phyloP scores from a whole-genome alignment of 1,284 basidiomycete species.

The Coriolopsis trogii region DNA sequence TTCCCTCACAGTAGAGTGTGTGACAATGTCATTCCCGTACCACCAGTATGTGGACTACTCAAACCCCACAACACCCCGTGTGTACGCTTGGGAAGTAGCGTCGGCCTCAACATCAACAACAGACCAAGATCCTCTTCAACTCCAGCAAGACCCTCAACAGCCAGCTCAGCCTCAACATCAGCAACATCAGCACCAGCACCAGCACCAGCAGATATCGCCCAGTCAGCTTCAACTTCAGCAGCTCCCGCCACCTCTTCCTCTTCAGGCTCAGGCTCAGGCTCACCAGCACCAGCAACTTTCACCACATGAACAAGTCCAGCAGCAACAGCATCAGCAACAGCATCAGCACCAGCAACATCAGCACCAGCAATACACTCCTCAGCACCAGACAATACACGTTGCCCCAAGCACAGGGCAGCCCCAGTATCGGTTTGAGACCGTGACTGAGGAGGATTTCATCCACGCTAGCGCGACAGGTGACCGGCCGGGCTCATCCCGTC shows the following conservation, averaged over 20 bases:
- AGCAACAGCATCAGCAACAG: slow-evolving; percentile 9
- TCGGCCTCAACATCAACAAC: slow-evolving; percentile 15
- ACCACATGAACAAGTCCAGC: slow-evolving; percentile 2
- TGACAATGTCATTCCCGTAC: slow-evolving; percentile 30
- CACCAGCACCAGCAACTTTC: slow-evolving; percentile 9
- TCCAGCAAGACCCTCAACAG: slow-evolving; percentile 16
- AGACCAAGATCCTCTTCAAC: slow-evolving; percentile 25
- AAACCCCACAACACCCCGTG: slow-evolving; percentile 27
- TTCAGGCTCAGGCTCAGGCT: too few relatives aligned
- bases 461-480: slow-evolving; percentile 18
- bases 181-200: slow-evolving; percentile 15
- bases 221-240: slow-evolving; percentile 7
- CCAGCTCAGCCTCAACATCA: slow-evolving; percentile 15
- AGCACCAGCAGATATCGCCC: slow-evolving; percentile 18
- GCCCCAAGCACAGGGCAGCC: slow-evolving; percentile 18
- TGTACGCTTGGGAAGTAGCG: slow-evolving; percentile 28
- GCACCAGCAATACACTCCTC: slow-evolving; percentile 15
- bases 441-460: slow-evolving; percentile 31
- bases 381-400: slow-evolving; percentile 27
- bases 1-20: slow-evolving; percentile 8
- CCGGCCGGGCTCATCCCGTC: slow-evolving; percentile 16
- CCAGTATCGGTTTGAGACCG: slow-evolving; percentile 35
- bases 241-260: slow-evolving; percentile 3
- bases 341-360: slow-evolving; percentile 6
- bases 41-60: slow-evolving; percentile 27